Conservation (phyloP, 2,329 filamentous ascomycete genomes). For the Fusarium buharicum region DNA sequence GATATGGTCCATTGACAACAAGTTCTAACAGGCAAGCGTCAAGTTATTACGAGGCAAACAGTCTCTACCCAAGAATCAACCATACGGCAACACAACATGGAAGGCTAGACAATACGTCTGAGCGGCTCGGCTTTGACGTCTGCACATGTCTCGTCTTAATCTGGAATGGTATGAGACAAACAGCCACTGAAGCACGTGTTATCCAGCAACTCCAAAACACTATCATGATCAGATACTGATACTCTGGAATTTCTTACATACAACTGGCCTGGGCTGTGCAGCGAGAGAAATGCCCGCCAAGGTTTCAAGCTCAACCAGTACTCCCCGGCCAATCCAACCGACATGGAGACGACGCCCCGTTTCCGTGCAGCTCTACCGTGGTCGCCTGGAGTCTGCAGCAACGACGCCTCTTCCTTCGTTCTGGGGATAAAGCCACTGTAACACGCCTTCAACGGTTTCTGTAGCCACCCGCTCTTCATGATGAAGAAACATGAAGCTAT, state of each 20-base stretch:
- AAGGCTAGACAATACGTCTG: background rate
- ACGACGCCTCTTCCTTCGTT: conserved; percentile 9
- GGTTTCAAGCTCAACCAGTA: conserved; percentile 1
- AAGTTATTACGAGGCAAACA: background rate
- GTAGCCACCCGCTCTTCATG: conserved; percentile 30
- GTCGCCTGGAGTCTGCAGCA: conserved; percentile 25
- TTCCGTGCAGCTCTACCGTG: conserved; percentile 24
- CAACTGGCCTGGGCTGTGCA: conserved; percentile 1
- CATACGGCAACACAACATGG: background rate
- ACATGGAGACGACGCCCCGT: conserved; percentile 29
- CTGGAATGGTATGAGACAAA: conserved; percentile 9
- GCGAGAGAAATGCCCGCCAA: background rate
- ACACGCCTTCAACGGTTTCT: conserved; percentile 40
- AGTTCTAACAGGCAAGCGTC: background rate
- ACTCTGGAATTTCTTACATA: background rate
- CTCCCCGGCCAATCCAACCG: conserved; percentile 15
- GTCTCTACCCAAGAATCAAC: background rate
- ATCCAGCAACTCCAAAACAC: background rate
- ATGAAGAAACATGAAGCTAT: conserved; percentile 24
- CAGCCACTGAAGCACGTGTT: conserved; percentile 6
- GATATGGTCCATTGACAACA: background rate
- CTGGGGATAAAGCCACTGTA: conserved; percentile 31
- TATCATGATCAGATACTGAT: background rate
- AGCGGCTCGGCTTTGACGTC: conserved; percentile 6
- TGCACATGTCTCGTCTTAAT: conserved; percentile 22